These are phyloP conservation scores for Podospora pseudoanserina DNA, from an alignment of 495 filamentous ascomycete species.

Conservation along the genomic window DNA sequence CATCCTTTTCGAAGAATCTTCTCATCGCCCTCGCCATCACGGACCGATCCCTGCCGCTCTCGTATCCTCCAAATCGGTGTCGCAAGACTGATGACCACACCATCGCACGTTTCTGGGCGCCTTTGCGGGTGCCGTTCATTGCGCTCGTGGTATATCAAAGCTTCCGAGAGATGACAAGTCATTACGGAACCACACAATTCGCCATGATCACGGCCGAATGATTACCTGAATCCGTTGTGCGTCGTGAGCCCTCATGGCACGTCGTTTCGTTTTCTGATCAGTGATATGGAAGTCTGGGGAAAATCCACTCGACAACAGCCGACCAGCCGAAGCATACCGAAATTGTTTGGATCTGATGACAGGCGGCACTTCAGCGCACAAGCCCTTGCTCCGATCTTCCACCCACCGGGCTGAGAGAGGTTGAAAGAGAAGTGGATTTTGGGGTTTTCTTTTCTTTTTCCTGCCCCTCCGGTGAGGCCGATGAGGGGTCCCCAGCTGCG, in stretches of 20 bases:
- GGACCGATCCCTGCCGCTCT: conserved; percentile 4
- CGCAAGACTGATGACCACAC: neutral
- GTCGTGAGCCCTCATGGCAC: neutral
- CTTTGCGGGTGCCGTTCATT: neutral
- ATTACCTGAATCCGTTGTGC: neutral
- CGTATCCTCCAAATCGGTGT: conserved; percentile 3
- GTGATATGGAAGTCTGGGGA: neutral
- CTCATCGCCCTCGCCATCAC: neutral
- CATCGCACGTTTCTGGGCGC: neutral
- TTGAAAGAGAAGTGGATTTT: neutral
- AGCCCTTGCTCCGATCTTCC: conserved; percentile 3
- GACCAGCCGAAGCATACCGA: neutral
- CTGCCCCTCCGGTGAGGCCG: conserved; percentile 6
- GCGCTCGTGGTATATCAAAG: neutral
- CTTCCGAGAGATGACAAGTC: neutral
- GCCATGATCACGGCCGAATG: too few species aligned
- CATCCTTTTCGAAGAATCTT: conserved; percentile 1
- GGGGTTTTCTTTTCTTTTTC: neutral
- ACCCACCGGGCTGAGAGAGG: conserved; percentile 1
- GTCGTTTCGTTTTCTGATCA: neutral
- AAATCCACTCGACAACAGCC: neutral
- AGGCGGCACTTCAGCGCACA: conserved; percentile 2
- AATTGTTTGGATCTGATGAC: neutral
- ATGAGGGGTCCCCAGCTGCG: neutral
- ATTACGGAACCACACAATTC: neutral